A percentile compares a stretch with the other conserved stretches of the same genome.
Conservation (phyloP, 177 flowering plant species). For the Vitis hybrid region DNA sequence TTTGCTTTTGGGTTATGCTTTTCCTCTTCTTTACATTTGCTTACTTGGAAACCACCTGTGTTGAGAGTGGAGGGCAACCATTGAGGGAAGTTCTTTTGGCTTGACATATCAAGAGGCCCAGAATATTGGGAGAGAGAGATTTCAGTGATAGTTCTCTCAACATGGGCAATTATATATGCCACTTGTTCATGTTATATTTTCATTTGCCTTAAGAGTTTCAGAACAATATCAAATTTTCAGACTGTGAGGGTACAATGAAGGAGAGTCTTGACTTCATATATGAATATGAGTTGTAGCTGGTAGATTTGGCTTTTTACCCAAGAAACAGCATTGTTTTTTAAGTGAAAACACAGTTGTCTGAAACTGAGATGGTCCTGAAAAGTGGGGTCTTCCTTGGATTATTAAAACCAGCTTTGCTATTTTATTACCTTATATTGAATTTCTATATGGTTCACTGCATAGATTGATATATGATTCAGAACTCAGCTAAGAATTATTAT, state of each 20-base stretch:
- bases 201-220: neutral
- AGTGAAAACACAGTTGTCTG: neutral
- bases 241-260: too few relatives aligned
- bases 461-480: neutral
- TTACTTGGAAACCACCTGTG: too few relatives aligned
- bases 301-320: neutral
- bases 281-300: too few relatives aligned
- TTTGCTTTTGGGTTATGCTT: too few relatives aligned
- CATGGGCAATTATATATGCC: too few relatives aligned
- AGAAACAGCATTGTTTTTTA: neutral
- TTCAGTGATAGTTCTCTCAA: too few relatives aligned
- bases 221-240: neutral
- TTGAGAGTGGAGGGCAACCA: neutral
- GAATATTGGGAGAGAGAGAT: too few relatives aligned
- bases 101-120: neutral
- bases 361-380: neutral
- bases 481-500: neutral
- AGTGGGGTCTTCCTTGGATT: neutral
- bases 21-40: too few relatives aligned
- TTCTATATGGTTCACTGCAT: neutral
- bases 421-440: neutral
- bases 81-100: neutral
- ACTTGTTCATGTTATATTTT: neutral
- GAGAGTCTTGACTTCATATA: too few relatives aligned
- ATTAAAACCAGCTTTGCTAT: neutral